phyloP scores from a whole-genome alignment of 352 stramenopile species.

The Phytophthora vignae region DNA sequence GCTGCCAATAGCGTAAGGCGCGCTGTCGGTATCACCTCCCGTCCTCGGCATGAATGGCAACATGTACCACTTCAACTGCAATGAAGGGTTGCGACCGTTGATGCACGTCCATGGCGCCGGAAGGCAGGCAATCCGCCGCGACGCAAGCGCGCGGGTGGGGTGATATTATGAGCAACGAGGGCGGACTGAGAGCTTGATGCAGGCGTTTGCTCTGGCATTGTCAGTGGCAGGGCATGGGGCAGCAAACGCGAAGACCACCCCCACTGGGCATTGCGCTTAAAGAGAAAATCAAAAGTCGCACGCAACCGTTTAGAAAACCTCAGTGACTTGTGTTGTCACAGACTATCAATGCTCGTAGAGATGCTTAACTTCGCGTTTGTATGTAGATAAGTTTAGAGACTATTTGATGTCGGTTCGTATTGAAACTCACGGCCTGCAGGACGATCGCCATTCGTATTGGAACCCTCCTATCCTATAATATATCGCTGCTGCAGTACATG shows the following conservation, averaged over 20 bases:
- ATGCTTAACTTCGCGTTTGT: neutral
- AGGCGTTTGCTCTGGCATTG: no score
- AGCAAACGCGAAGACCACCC: no score
- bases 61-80: constrained; percentile 19
- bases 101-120: constrained; percentile 20
- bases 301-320: neutral
- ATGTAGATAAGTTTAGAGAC: neutral
- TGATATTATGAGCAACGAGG: constrained; percentile 20
- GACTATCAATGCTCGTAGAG: neutral
- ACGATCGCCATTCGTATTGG: neutral
- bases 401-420: neutral
- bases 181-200: neutral
- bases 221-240: no score
- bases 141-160: constrained; percentile 13
- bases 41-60: neutral
- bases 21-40: no score
- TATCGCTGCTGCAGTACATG: neutral
- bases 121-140: constrained; percentile 14
- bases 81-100: constrained; percentile 13
- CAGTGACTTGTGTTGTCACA: constrained; percentile 3
- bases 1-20: no score
- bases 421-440: neutral
- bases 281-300: no score
- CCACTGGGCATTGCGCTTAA: no score
- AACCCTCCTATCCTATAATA: no score